Percentiles rank a stretch among this genome's conserved stretches.
phyloP scores from a whole-genome alignment of 345 rosid species.

The Lumnitzera racemosa region DNA sequence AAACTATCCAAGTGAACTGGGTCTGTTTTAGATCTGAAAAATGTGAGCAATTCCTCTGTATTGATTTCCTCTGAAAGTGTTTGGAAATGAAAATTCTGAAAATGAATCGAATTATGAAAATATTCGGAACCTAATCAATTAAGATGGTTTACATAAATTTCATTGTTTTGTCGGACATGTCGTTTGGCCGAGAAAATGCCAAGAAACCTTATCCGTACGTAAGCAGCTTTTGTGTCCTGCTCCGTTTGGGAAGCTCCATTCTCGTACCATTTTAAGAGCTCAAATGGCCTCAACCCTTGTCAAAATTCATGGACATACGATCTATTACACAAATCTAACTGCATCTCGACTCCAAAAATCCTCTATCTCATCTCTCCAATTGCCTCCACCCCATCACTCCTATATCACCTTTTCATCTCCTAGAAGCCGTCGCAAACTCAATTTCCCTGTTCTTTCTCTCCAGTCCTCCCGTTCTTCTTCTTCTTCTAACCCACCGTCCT shows the following conservation, averaged over 20 bases:
- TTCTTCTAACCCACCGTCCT: conserved; percentile 43
- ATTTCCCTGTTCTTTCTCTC: conserved; percentile 17
- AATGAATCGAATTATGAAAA: too few relatives aligned
- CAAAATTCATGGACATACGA: conserved; percentile 22
- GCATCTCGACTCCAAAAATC: conserved; percentile 8
- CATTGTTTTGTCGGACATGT: too few relatives aligned
- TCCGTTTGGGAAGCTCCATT: not conserved
- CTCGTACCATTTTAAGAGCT: not conserved
- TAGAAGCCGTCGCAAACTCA: conserved; percentile 15
- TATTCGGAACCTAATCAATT: too few relatives aligned
- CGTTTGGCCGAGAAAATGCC: too few relatives aligned
- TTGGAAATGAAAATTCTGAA: too few relatives aligned
- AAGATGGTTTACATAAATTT: too few relatives aligned
- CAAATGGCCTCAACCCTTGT: conserved; percentile 32
- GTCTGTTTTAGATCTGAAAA: too few relatives aligned
- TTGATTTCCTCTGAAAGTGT: too few relatives aligned
- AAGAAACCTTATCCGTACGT: conserved; percentile 6
- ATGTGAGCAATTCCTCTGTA: too few relatives aligned
- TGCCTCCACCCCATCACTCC: conserved; percentile 1
- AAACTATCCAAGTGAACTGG: too few relatives aligned
- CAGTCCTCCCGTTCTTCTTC: conserved; percentile 35
- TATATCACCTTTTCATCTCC: conserved; percentile 6
- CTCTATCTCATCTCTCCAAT: not conserved
- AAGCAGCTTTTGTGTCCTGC: not conserved
- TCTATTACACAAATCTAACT: conserved; percentile 8